These are phyloP conservation scores for Ophiostoma pallidulum DNA, from an alignment of 2,329 filamentous ascomycete genomes.

Conservation along the genomic window DNA sequence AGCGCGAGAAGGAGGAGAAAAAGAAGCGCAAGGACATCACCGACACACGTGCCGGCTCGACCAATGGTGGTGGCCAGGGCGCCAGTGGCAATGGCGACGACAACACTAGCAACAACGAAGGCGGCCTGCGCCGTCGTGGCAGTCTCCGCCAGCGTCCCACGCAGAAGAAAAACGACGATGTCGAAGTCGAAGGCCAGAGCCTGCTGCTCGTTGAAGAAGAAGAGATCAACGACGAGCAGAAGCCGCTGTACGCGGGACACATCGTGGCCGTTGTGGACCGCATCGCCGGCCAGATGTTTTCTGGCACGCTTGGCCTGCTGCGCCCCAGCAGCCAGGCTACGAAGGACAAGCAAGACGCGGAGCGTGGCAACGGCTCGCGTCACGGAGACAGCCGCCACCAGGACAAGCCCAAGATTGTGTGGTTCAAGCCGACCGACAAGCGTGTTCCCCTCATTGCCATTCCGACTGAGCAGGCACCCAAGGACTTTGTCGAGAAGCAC, in stretches of 20 bases:
- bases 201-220: slow-evolving; percentile 95
- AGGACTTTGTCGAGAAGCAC: slow-evolving; percentile 97
- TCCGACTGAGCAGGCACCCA: slow-evolving; percentile 92
- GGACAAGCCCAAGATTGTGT: slow-evolving; percentile 99
- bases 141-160: slow-evolving; percentile 94
- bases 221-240: slow-evolving; percentile 96
- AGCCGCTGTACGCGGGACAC: slow-evolving; percentile 93
- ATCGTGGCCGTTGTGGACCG: slow-evolving; percentile 96
- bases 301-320: slow-evolving; percentile 84
- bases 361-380: slow-evolving; percentile 56
- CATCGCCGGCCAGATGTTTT: slow-evolving; percentile 98
- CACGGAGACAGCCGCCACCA: slow-evolving; percentile 75
- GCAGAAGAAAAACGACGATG: slow-evolving; percentile 99
- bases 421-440: slow-evolving; percentile 99
- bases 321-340: slow-evolving; percentile 96
- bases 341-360: slow-evolving; percentile 98
- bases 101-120: slow-evolving; percentile 58
- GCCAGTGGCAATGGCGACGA: slow-evolving; percentile 51
- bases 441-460: slow-evolving; percentile 96
- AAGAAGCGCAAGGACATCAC: slow-evolving; percentile 99
- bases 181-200: slow-evolving; percentile 96
- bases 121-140: slow-evolving; percentile 82
- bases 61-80: slow-evolving; percentile 60
- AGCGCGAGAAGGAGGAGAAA: slow-evolving; percentile 99
- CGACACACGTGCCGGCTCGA: slow-evolving; percentile 72